These are phyloP conservation scores for Acer campestre DNA, from an alignment of 345 rosid genomes.

Conservation along the genomic window DNA sequence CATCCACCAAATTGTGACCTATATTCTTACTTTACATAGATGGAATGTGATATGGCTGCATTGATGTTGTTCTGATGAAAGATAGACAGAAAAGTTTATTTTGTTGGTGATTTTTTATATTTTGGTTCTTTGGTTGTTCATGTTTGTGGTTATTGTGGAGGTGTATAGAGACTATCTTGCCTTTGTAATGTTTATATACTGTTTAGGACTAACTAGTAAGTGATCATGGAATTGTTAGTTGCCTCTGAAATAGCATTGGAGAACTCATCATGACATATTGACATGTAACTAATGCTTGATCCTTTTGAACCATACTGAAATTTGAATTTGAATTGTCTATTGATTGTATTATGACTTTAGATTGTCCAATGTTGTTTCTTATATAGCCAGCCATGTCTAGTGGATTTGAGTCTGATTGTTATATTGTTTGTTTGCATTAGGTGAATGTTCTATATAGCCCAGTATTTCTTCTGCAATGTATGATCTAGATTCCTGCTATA, in stretches of 20 bases:
- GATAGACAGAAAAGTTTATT: neutral
- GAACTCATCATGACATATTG: neutral
- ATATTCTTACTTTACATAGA: neutral
- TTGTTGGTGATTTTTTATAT: neutral
- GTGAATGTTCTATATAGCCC: neutral
- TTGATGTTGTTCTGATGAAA: neutral
- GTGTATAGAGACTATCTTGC: neutral
- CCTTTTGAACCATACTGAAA: neutral
- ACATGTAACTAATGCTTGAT: too few relatives aligned
- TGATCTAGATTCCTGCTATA: neutral
- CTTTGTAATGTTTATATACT: neutral
- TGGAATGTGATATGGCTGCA: neutral
- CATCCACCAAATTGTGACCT: neutral
- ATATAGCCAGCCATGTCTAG: neutral
- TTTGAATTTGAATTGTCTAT: neutral
- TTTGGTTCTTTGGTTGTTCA: neutral
- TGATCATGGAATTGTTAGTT: too few relatives aligned
- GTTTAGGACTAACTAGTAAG: too few relatives aligned
- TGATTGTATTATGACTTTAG: neutral
- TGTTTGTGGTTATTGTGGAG: neutral
- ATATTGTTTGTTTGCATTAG: neutral
- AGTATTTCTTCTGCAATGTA: neutral
- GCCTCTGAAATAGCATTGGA: neutral
- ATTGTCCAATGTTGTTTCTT: neutral
- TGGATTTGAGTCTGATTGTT: neutral